These are phyloP conservation scores for Colletotrichum viniferum DNA, from an alignment of 2,329 filamentous ascomycete genomes.

Conservation along the genomic window DNA sequence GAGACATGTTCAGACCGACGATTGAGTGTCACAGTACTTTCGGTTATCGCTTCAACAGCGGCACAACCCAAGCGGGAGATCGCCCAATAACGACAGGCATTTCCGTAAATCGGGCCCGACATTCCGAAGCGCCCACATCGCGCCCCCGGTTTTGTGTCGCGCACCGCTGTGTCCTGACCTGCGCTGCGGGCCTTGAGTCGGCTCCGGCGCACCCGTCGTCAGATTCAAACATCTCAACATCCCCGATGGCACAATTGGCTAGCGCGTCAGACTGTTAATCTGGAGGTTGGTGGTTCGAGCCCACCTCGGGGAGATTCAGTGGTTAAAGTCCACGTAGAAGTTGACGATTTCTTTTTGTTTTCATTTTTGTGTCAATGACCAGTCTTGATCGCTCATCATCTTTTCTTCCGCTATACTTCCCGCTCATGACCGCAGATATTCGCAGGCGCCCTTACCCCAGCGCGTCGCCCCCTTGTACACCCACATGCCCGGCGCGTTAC, in stretches of 20 bases:
- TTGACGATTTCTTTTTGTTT: background rate
- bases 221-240: background rate
- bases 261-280: constrained; percentile 12
- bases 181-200: background rate
- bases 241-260: constrained; percentile 11
- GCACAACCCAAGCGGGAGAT: constrained; percentile 3
- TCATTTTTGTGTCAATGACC: too few species aligned
- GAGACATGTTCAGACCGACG: background rate
- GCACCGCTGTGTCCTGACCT: background rate
- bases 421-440: constrained; percentile 43
- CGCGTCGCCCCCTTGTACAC: constrained; percentile 53
- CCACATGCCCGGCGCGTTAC: constrained; percentile 60
- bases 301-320: background rate
- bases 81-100: background rate
- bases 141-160: background rate
- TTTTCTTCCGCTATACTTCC: too few species aligned
- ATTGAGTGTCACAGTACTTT: background rate
- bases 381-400: too few species aligned
- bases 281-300: constrained; percentile 10
- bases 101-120: background rate
- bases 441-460: constrained; percentile 52
- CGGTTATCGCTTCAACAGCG: background rate
- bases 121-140: background rate
- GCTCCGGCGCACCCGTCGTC: background rate
- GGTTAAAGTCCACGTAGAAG: background rate